These are phyloP conservation scores for Epichloe coenophiala DNA, from an alignment of 2,329 filamentous ascomycete genomes.

Conservation along the genomic window DNA sequence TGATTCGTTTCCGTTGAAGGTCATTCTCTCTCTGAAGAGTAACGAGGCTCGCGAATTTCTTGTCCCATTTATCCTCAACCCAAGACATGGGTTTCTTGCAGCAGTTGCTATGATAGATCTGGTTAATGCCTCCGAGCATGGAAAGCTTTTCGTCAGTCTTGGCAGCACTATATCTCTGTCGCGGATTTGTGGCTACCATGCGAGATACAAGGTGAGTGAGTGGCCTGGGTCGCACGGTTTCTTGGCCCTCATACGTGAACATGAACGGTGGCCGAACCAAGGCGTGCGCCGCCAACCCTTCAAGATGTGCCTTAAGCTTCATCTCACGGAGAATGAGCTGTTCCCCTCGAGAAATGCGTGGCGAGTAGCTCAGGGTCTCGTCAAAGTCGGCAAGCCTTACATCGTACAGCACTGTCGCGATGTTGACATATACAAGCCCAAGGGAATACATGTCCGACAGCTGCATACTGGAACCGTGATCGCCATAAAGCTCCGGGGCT, in stretches of 20 bases:
- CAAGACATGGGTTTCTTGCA: conserved; percentile 27
- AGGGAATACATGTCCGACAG: conserved; percentile 35
- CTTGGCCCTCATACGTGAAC: conserved; percentile 23
- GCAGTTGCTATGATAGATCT: conserved; percentile 32
- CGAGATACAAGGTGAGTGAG: conserved; percentile 22
- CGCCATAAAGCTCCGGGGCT: conserved; percentile 29
- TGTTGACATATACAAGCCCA: conserved; percentile 30
- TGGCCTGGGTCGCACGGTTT: conserved; percentile 27
- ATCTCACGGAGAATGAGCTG: conserved; percentile 19
- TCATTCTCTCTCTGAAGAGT: conserved; percentile 21
- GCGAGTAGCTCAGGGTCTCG: conserved; percentile 19
- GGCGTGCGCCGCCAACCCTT: conserved; percentile 21
- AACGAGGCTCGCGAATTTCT: conserved; percentile 15
- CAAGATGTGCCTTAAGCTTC: conserved; percentile 21
- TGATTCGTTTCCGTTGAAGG: conserved; percentile 19
- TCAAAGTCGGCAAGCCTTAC: conserved; percentile 26
- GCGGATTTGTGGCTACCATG: conserved; percentile 22
- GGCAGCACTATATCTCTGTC: conserved; percentile 19
- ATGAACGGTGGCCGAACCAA: conserved; percentile 22
- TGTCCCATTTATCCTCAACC: conserved; percentile 25
- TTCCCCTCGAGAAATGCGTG: conserved; percentile 15
- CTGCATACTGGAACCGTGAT: conserved; percentile 28
- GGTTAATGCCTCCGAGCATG: conserved; percentile 31
- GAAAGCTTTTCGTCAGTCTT: conserved; percentile 27
- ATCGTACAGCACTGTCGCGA: conserved; percentile 31